A percentile compares a stretch with the other conserved stretches of the same genome.
These are phyloP conservation scores for Euphorbia lathyris DNA, from an alignment of 345 rosid genomes.

Conservation along the genomic window DNA sequence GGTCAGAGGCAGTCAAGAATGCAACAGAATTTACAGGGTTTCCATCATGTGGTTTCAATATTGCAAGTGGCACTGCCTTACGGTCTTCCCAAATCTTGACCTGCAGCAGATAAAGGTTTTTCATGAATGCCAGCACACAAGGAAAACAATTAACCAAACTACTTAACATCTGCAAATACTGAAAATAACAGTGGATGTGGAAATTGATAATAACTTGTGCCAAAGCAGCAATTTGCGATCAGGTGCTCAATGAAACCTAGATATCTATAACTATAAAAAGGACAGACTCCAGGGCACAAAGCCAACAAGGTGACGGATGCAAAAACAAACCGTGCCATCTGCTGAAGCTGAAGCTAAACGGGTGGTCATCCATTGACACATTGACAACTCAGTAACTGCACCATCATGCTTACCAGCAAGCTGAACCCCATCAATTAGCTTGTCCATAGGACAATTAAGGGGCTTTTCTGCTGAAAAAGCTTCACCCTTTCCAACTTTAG, in stretches of 20 bases:
- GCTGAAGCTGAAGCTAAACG: slow-evolving; percentile 35
- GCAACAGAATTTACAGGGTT: slow-evolving; percentile 70
- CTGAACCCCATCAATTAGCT: slow-evolving; percentile 67
- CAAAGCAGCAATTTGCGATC: background rate
- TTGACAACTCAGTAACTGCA: slow-evolving; percentile 86
- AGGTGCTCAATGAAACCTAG: background rate
- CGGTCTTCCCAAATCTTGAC: slow-evolving; percentile 92
- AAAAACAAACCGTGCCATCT: slow-evolving; percentile 75
- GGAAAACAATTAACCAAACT: background rate
- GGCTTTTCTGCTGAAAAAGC: slow-evolving; percentile 65
- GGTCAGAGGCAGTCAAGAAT: slow-evolving; percentile 65
- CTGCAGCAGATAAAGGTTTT: slow-evolving; percentile 35
- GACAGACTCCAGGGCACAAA: background rate
- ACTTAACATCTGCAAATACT: background rate
- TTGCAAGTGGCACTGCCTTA: slow-evolving; percentile 57
- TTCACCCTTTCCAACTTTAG: slow-evolving; percentile 58
- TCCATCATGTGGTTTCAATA: slow-evolving; percentile 84
- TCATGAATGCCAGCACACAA: slow-evolving; percentile 10
- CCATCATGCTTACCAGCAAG: slow-evolving; percentile 86
- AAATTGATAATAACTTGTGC: slow-evolving; percentile 2
- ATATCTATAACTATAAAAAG: background rate
- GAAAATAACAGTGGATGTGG: background rate
- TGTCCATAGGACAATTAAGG: slow-evolving; percentile 59
- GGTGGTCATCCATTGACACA: slow-evolving; percentile 90
- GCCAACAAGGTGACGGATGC: background rate